Base-by-base conservation (phyloP, 179 eudicot genomes). In the Silene coronaria region DNA sequence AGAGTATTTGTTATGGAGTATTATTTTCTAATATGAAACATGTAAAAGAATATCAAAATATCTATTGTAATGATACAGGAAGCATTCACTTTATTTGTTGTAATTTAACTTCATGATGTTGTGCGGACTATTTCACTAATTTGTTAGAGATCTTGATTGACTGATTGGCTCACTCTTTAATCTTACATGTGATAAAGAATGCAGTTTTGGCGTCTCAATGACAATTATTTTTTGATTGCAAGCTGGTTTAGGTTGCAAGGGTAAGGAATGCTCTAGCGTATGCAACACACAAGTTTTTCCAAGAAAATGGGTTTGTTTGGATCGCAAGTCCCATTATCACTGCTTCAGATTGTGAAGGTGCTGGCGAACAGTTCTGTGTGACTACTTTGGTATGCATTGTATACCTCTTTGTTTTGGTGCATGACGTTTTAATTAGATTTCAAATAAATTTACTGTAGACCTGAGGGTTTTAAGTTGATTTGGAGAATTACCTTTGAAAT, bases 261-360 rank as follows among this genome's bases (percentile, higher is more conserved):
- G 99, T 95, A 77, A 89, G 99, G 83, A 95, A 95, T 81, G 92
- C 97, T 78, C 83, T 95, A 84, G 89, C 99, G 32, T 92, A 83
- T 72, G 99, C 99, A 68, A 95, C 97, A 53, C 99, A 95, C 73
- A 89, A 89, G 75, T 95, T 95, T 81, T 95, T 95, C 63, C 96
- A 95, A 83, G 99, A 92, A 71, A 95, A 95, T 82, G 99, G 99
- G 64, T 95, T 95, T 82, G 91, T 95, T 82, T 95, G 99, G 99
- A 75, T 95, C 79, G 90, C 99, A 80, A 92, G 95, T 83, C 99
- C 99, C 67, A 92, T 95, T 48, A 90, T 95, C 78, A 95, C 99
- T 51, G 95, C 93, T 82, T 86, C 99, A 76, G 99, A 95, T 80
- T 95, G 99, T 80, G 99, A 95, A 92, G 99, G 99, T 78, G 97